Evolutionary conservation across 148 eudicot species (phyloP), one percentile per base, ranked within the genome.

Genomic region (Persicaria tinctoria): DNA sequence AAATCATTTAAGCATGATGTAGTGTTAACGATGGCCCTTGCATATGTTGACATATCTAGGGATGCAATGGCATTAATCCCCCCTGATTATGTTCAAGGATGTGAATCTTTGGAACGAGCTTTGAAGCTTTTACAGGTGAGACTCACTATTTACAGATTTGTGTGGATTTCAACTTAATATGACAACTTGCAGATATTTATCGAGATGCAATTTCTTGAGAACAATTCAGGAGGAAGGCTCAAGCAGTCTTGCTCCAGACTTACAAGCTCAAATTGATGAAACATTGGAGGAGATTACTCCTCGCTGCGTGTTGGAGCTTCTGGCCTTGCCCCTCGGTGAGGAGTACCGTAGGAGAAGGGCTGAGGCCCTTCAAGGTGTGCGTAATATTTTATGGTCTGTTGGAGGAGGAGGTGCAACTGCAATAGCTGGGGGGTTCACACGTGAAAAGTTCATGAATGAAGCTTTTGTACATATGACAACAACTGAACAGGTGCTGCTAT

Each of bases 321-420:
- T 95, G 79, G 88, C 91, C 70, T 80, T 92, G 79, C 97, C 99
- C 14, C 87, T 90, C 56, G 81, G 76, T 49, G 90, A 87, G 73
- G 91, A 92, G 66, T 85, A 79, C 79, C 82, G 74, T 44, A 75
- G 84, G 74, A 95, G 84, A 80, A 90, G 99, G 81, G 85, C 78
- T 77, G 97, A 92, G 82, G 99, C 97, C 78, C 97, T 95, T 74
- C 99, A 90, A 83, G 97, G 99, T 68, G 86, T 95, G 74, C 91
- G 96, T 75, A 90, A 90, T 72, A 90, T 95, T 62, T 79, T 95
- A 63, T 95, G 97, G 96, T 86, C 99, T 84, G 99, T 95, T 66
- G 99, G 99, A 79, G 99, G 96, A 63, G 99, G 99, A 50, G 99
- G 99, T 78, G 99, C 97, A 51, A 87, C 90, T 73, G 94, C 97